phyloP scores from a whole-genome alignment of 2,329 filamentous ascomycete species.

The Diaporthe sp. region DNA sequence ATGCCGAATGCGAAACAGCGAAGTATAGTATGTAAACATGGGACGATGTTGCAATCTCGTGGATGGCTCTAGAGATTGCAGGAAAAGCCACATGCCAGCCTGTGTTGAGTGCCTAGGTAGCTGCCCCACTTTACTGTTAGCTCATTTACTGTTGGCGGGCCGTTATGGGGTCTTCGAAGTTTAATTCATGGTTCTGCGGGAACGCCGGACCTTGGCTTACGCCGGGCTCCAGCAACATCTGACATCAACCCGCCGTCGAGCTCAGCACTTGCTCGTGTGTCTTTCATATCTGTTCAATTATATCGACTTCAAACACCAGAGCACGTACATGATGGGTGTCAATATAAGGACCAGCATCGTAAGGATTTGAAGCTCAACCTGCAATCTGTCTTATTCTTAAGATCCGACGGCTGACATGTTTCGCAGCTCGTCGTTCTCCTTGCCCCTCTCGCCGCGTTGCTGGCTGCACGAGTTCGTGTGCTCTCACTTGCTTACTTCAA shows the following conservation, averaged over 20 bases:
- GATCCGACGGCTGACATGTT: background rate
- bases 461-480: background rate
- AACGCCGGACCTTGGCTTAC: background rate
- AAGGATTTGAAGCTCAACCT: background rate
- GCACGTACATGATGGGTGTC: background rate
- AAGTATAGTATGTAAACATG: too few relatives aligned
- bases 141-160: background rate
- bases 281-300: background rate
- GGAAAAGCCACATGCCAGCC: too few relatives aligned
- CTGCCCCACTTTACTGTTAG: background rate
- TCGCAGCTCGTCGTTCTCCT: conserved; percentile 7
- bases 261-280: background rate
- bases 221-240: background rate
- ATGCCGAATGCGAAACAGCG: too few relatives aligned
- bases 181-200: background rate
- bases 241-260: too few relatives aligned
- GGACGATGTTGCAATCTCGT: too few relatives aligned
- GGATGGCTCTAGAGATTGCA: too few relatives aligned
- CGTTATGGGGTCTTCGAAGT: background rate
- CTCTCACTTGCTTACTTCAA: conserved; percentile 22
- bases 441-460: background rate
- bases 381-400: too few relatives aligned
- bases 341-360: conserved; percentile 18
- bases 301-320: background rate
- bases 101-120: background rate